Conservation (phyloP, 2,329 filamentous ascomycete genomes). For the Fusarium brachygibbosum region DNA sequence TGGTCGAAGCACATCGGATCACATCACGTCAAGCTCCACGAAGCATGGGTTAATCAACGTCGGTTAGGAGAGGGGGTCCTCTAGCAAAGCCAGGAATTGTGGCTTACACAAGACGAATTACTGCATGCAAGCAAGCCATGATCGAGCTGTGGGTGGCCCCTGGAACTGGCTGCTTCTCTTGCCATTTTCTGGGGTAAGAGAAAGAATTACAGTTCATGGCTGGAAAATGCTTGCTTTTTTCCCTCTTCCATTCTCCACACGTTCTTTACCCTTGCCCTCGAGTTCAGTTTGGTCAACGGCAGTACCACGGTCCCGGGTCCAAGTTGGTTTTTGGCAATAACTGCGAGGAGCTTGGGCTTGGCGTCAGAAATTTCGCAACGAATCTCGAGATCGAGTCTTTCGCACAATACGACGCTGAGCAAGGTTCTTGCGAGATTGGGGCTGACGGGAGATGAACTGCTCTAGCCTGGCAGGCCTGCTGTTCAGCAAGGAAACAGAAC, state of each 20-base stretch:
- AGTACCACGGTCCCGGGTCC: conserved; percentile 42
- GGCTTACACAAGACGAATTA: conserved; percentile 39
- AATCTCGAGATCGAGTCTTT: conserved; percentile 15
- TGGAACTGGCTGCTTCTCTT: conserved; percentile 16
- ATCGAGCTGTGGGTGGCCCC: conserved; percentile 33
- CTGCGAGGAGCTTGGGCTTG: conserved; percentile 1
- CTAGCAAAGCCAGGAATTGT: conserved; percentile 42
- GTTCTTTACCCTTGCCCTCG: conserved; percentile 26
- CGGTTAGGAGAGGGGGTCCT: conserved; percentile 23
- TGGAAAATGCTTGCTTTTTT: conserved; percentile 39
- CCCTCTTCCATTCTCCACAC: conserved; percentile 21
- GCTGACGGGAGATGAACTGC: conserved; percentile 24
- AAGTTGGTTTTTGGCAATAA: conserved; percentile 11
- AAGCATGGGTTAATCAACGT: conserved; percentile 33
- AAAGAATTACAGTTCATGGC: conserved; percentile 13
- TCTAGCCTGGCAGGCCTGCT: conserved; percentile 24
- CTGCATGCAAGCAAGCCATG: conserved; percentile 31
- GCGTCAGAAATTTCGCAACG: conserved; percentile 7
- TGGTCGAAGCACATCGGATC: conserved; percentile 29
- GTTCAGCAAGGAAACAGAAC: conserved; percentile 23
- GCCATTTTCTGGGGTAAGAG: conserved; percentile 46
- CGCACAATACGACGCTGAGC: conserved; percentile 20
- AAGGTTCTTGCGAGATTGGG: conserved; percentile 23
- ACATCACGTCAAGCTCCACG: conserved; percentile 30
- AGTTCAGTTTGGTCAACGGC: conserved; percentile 41